Conservation (phyloP, 768 basidiomycete genomes). For the Udeniomyces megalosporus region DNA sequence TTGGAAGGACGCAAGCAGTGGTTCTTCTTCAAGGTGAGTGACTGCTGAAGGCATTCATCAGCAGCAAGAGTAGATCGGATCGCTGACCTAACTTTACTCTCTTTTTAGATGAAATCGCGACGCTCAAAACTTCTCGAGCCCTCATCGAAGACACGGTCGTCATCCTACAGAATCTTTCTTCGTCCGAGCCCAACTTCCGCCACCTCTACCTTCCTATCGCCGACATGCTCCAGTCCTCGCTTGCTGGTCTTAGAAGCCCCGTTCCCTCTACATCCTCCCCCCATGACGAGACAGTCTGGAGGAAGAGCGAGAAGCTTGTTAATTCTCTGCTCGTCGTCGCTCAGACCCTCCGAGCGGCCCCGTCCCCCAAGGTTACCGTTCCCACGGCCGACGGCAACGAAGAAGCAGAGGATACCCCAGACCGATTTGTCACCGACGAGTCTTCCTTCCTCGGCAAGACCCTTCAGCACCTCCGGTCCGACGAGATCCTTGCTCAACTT, state of each 20-base stretch:
- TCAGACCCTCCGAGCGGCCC: slow-evolving; percentile 40
- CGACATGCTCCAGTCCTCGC: slow-evolving; percentile 23
- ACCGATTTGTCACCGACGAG: slow-evolving; percentile 28
- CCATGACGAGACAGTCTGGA: slow-evolving; percentile 14
- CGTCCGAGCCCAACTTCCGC: slow-evolving; percentile 20
- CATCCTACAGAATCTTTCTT: not conserved
- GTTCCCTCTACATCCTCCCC: not conserved
- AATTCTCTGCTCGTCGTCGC: slow-evolving; percentile 48
- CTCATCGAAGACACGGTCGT: not conserved
- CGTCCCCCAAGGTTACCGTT: slow-evolving; percentile 1
- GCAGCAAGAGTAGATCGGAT: not conserved
- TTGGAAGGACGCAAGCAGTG: not conserved
- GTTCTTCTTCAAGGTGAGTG: slow-evolving; percentile 1
- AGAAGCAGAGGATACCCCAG: slow-evolving; percentile 28
- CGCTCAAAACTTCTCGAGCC: not conserved
- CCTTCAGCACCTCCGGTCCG: slow-evolving; percentile 11
- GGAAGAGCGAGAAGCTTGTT: slow-evolving; percentile 34
- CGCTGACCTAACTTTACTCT: not conserved
- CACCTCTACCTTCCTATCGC: slow-evolving; percentile 29
- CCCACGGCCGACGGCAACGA: not conserved
- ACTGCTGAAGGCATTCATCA: not conserved
- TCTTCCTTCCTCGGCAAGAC: slow-evolving; percentile 7
- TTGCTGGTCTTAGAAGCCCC: not conserved
- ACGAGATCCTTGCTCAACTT: slow-evolving; percentile 26
- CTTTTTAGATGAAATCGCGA: slow-evolving; percentile 4